Evolutionary conservation across 257 asterid species (phyloP).

Genomic region (Marsdenia floribunda): DNA sequence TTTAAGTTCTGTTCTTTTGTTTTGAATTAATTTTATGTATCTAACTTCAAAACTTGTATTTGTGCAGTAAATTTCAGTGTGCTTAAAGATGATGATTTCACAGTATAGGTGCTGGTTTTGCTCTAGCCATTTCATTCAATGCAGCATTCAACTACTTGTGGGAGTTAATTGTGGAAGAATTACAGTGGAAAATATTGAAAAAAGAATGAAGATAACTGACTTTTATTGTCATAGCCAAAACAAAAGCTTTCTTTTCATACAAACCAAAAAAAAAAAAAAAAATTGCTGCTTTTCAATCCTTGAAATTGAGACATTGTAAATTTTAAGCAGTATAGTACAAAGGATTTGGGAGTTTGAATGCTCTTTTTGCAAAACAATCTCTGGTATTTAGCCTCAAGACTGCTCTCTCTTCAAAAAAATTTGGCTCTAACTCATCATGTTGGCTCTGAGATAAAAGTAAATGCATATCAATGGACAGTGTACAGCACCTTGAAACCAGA

Average conservation of each 20-base stretch:
- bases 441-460: conserved; percentile 40
- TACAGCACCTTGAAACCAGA: neutral
- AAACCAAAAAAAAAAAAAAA: too few species aligned
- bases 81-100: conserved; percentile 5
- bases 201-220: neutral
- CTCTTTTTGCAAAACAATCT: conserved; percentile 49
- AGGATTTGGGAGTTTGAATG: conserved; percentile 74
- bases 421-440: conserved; percentile 69
- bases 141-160: too few species aligned
- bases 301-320: too few species aligned
- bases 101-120: too few species aligned
- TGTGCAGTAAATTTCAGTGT: conserved; percentile 9
- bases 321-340: conserved; percentile 49
- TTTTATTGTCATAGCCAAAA: neutral
- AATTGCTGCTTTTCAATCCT: neutral
- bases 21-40: neutral
- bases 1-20: neutral
- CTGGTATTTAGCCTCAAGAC: conserved; percentile 78
- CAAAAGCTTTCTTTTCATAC: neutral
- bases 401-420: conserved; percentile 66
- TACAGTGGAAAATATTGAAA: neutral
- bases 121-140: too few species aligned
- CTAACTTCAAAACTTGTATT: neutral
- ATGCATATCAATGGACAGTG: neutral
- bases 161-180: too few species aligned